Evolutionary conservation across 768 basidiomycete genomes (phyloP), one percentile per base, ranked within the genome.

Genomic region (Lentinula raphanica): DNA sequence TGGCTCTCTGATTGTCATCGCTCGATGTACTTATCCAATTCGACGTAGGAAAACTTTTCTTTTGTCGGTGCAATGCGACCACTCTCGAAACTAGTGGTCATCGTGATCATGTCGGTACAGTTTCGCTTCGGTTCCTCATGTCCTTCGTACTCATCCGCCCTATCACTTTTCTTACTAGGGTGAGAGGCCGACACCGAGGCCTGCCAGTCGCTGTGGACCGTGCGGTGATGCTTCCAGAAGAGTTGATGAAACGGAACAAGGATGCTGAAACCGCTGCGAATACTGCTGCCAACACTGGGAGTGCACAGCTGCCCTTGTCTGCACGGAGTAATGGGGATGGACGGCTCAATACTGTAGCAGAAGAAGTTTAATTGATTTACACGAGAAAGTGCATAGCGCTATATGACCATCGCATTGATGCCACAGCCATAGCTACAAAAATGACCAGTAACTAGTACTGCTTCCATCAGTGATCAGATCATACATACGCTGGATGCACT

Each of bases 151-250:
- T 31, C 4, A 27, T 25, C 32, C 49, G 40, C 48, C 48, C 3
- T 49, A 56, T 32, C 48, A 31, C 35, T 9, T 39, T 21, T 28
- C 38, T 31, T 28, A 28, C 50, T 48, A 80, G 79, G 79, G 71
- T 92, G 39, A 82, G 90, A 48, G 88, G 88, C 0, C 74, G 88
- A 13, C 88, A 90, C 69, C 77, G 88, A 63, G 88, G 88, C 1
- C 63, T 88, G 3, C 86, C 86, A 32, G 81, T 87, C 11, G 85
- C 85, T 3, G 78, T 88, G 17, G 85, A 87, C 70, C 76, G 85
- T 54, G 84, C 86, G 9, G 59, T 66, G 3, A 63, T 61, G 13
- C 58, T 66, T 12, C 65, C 65, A 8, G 49, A 38, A n/a, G 65
- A 66, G 36, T 56, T 66, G 31, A 63, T 61, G 23, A 40, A 49